Evolutionary conservation across 192 early-diverging fungal species (phyloP).

Genomic region (Ambispora gerdemannii): DNA sequence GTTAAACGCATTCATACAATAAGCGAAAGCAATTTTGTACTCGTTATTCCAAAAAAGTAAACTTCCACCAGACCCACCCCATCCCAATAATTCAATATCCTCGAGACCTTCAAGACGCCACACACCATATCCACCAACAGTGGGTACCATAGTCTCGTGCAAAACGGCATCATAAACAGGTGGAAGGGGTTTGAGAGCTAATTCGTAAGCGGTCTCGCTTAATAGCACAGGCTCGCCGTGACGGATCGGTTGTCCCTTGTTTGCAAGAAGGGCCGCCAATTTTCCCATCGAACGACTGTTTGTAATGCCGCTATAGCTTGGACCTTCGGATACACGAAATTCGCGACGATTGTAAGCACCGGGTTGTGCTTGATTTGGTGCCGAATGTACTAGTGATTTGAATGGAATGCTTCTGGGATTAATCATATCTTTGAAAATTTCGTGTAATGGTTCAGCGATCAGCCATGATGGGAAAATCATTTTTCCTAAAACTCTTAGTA

Average conservation of each 20-base stretch:
- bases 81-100: conserved; percentile 49
- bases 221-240: no score
- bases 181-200: no score
- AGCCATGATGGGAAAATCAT: conserved; percentile 44
- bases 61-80: conserved; percentile 64
- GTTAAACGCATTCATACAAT: conserved; percentile 55
- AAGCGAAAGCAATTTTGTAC: conserved; percentile 54
- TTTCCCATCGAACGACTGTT: conserved; percentile 57
- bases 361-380: conserved; percentile 35
- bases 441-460: conserved; percentile 32
- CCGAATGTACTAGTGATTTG: conserved; percentile 31
- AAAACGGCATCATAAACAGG: conserved; percentile 31
- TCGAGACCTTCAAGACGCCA: conserved; percentile 19
- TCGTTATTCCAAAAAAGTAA: conserved; percentile 56
- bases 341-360: conserved; percentile 38
- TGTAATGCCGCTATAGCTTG: conserved; percentile 53
- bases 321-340: conserved; percentile 41
- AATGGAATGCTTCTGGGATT: conserved; percentile 33
- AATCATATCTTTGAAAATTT: conserved; percentile 34
- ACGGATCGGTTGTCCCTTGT: conserved; percentile 45
- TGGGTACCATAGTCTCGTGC: conserved; percentile 28
- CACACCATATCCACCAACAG: conserved; percentile 45
- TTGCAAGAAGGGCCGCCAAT: conserved; percentile 61
- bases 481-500: conserved; percentile 45
- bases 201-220: no score